Evolutionary conservation across 108 stramenopile species (phyloP).

Genomic region (Pseudonitzschia multistriata): DNA sequence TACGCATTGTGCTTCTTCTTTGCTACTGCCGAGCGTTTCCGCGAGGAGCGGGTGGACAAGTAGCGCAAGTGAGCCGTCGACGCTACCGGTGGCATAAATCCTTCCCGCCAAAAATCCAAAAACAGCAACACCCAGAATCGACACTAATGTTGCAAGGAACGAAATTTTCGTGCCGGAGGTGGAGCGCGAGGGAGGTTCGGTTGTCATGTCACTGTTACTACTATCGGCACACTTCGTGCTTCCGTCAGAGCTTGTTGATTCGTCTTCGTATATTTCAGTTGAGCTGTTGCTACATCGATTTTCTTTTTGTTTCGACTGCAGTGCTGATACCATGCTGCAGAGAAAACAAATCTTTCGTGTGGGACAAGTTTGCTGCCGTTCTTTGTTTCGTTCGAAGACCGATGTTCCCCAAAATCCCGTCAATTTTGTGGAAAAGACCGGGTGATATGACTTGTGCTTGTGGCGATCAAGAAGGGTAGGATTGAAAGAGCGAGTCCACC

Average conservation of each 20-base stretch:
- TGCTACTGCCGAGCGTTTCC: background rate
- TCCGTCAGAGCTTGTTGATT: background rate
- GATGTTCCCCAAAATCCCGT: no score
- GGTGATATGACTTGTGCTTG: no score
- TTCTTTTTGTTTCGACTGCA: no score
- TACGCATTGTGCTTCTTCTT: background rate
- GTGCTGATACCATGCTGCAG: no score
- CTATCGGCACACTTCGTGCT: background rate
- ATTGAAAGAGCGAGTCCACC: no score
- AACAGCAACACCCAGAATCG: background rate
- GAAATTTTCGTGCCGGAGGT: background rate
- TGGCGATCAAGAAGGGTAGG: no score
- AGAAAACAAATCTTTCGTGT: no score
- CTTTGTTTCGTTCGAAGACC: no score
- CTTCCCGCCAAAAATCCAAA: slow-evolving; percentile 4
- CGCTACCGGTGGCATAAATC: background rate
- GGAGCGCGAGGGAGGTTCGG: background rate
- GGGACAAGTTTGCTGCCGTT: no score
- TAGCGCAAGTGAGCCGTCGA: background rate
- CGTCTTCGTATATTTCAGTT: background rate
- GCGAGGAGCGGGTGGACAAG: background rate
- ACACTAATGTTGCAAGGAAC: background rate
- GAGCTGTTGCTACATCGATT: background rate
- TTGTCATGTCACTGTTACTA: background rate
- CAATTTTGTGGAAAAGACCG: no score